Evolutionary conservation across 2,329 filamentous ascomycete genomes (phyloP), one percentile per base, ranked within the genome.

Genomic region (Ascochyta fabae): DNA sequence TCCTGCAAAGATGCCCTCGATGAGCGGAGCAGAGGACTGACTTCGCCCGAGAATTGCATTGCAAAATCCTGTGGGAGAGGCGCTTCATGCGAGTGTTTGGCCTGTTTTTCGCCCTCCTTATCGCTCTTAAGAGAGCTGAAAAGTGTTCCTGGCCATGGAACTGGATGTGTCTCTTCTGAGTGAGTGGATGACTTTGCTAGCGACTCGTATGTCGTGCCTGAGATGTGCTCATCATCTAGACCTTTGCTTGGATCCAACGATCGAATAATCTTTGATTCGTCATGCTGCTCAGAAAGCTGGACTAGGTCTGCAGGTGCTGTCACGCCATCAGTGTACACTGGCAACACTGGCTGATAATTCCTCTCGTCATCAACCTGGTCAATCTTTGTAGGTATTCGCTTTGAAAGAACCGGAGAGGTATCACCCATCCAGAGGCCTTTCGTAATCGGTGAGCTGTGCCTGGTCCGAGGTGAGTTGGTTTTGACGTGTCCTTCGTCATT

Each of bases 21-120:
- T 31, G 68, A 60, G 16, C 53, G 40, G 24, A 68, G 40, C 40
- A 71, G 58, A n/a, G 69, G 68, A 40, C 64, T 73, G 31, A 71
- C 49, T 5, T 55, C 53, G 5, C 38, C 48, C 13, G 38, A 42
- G 16, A 43, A 38, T 19, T 48, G 53, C 47, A 56, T 51, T 2
- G 34, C 33, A 13, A 56, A 51, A 7, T 15, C 31, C 1, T 47
- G 31, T 12, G 53, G 53, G 1, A 43, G 10, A 22, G 42, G 33
- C 1, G 53, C 53, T 54, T 66, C 64, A 16, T 56, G 59, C 8
- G 7, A 19, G 15, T 13, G 26, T 23, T 22, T 7, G n/a, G 24
- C 13, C 2, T 7, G 26, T 12, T 27, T 23, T 1, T 35, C 19
- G 19, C 7, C 34, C 6, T 4, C 16, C 6, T 12, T 31, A 10